phyloP scores from a whole-genome alignment of 495 filamentous ascomycete genomes.

The Aspergillus sclerotiicarbonarius region DNA sequence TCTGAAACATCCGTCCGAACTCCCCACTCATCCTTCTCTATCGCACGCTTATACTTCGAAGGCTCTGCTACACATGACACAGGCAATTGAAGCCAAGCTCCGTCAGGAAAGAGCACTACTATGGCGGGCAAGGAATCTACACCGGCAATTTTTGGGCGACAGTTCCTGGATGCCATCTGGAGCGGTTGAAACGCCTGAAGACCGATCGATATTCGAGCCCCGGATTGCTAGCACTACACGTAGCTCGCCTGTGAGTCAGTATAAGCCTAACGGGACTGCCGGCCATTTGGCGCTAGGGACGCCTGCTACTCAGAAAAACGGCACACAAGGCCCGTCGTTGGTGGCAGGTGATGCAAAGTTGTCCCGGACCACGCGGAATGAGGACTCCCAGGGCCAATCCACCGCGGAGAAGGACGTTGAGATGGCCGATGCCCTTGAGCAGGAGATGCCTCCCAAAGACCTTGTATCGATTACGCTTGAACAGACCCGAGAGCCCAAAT shows the following conservation, averaged over 20 bases:
- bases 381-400: not conserved
- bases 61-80: slow-evolving; percentile 75
- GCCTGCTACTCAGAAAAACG: slow-evolving; percentile 9
- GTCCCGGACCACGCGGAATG: slow-evolving; percentile 14
- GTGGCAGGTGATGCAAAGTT: slow-evolving; percentile 7
- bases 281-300: slow-evolving; percentile 10
- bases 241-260: slow-evolving; percentile 19
- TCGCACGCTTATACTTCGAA: slow-evolving; percentile 79
- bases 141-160: slow-evolving; percentile 77
- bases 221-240: slow-evolving; percentile 18
- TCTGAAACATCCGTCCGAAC: slow-evolving; percentile 79
- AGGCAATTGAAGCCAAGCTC: slow-evolving; percentile 65
- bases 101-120: slow-evolving; percentile 73
- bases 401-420: slow-evolving; percentile 36
- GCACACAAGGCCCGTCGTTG: slow-evolving; percentile 10
- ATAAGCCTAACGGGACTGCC: slow-evolving; percentile 16
- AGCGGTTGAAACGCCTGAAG: slow-evolving; percentile 37
- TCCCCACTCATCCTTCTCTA: slow-evolving; percentile 79
- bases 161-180: slow-evolving; percentile 74
- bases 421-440: slow-evolving; percentile 40
- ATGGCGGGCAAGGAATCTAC: slow-evolving; percentile 73
- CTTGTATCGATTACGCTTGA: slow-evolving; percentile 6
- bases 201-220: slow-evolving; percentile 43
- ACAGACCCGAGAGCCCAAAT: slow-evolving; percentile 32
- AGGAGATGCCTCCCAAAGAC: slow-evolving; percentile 2